Base-by-base conservation (phyloP, 495 filamentous ascomycete species). In the Talaromyces borbonicus region DNA sequence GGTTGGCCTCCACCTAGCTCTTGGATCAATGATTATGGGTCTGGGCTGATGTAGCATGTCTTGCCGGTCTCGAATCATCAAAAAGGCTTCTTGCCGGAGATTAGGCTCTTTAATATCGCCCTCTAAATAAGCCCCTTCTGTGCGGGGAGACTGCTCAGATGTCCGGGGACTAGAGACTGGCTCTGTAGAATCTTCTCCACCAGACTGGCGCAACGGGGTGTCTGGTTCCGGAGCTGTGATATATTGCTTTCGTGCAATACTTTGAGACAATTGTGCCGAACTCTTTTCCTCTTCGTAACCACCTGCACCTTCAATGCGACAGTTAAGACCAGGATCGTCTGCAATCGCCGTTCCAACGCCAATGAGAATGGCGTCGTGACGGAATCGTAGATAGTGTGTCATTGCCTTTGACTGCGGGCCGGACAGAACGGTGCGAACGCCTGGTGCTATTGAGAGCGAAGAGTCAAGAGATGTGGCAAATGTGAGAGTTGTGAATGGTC, bases 211-310 rank as follows among this genome's bases (percentile, higher is more conserved):
- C n/a, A n/a, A n/a, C n/a, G n/a, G n/a, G n/a, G n/a, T n/a, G n/a
- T n/a, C n/a, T n/a, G n/a, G n/a, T n/a, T n/a, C n/a, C n/a, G n/a
- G n/a, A n/a, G n/a, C n/a, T n/a, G n/a, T n/a, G n/a, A n/a, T n/a
- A n/a, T n/a, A n/a, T n/a, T n/a, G n/a, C n/a, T n/a, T n/a, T n/a
- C n/a, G n/a, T 1, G 93, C 92, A 29, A 97, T 65, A 58, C 86
- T 86, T 43, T 93, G 84, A 45, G 97, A 97, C 33, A 96, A 90
- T 2, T 93, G 92, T 58, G 97, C 93, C 3, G 83, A 18, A 14
- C 33, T 11, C 11, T 24, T 7, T 3, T 14, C 5, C 9, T 9
- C 20, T 26, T 33, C 72, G 35, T 73, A 76, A 0, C 69, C 71
- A 11, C 71, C 74, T 0, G 69, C 72, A 2, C 71, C 74, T 29